Evolutionary conservation across 2,329 filamentous ascomycete species (phyloP), one percentile per base, ranked within the genome.

Genomic region (Harringtonia lauricola): DNA sequence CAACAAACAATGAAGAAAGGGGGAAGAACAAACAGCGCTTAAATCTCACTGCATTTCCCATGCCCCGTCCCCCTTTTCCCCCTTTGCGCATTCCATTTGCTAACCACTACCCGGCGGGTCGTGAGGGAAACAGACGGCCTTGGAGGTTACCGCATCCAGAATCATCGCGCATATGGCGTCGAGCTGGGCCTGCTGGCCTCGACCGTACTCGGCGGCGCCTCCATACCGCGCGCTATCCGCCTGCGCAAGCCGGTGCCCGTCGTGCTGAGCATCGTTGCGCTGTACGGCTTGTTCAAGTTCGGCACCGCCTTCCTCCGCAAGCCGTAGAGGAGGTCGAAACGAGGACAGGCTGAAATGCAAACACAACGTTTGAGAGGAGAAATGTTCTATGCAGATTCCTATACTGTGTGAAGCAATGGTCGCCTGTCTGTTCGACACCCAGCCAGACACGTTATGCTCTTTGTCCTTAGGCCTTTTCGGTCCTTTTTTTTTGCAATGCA

Each of bases 171-270:
- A 3, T 95, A 92, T 61, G 92, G 90, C 49, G 67, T 94, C 53
- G 92, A 96, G 64, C 69, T 95, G 36, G 86, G 83, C n/a, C 73
- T 98, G 10, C 70, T 95, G 36, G 92, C 92, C 5, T 94, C 86
- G 1, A 56, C 87, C n/a, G 67, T 96, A 22, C 74, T 98, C 30
- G 90, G 74, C 35, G 88, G 87, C 18, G 84, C 84, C 35, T 83
- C 86, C 2, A 81, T 96, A 47, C 92, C 92, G 13, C 76, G 92
- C 42, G 92, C 88, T 5, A 79, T 98, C 57, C 86, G 80, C 61
- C 75, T 81, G 35, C 71, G 74, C 54, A 98, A 96, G 74, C 85
- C 86, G 1, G 76, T 98, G 42, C 90, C 92, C 1, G 71, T 84
- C 44, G 77, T 81, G 12, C 66, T 98, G 57, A 90, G 86, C 57